These are phyloP conservation scores for Kuraishia floccosa DNA, from an alignment of 805 yeast species.

Conservation along the genomic window DNA sequence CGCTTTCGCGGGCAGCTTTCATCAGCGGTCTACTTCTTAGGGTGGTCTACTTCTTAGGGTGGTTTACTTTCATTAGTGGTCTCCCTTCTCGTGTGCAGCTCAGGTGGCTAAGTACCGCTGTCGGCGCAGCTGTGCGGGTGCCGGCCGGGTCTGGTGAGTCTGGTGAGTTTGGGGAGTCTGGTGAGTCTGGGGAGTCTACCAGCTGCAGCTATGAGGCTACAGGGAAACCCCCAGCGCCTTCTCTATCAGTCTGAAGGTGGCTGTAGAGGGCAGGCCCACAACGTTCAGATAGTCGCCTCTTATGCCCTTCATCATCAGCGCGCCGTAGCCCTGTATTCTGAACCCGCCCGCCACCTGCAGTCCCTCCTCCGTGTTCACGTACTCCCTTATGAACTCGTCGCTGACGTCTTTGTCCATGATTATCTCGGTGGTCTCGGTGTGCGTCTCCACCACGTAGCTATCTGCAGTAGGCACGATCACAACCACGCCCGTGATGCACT, in stretches of 20 bases:
- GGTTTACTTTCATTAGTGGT: no score
- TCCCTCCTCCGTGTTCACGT: constrained; percentile 68
- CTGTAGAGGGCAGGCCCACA: constrained; percentile 73
- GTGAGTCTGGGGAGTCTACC: no score
- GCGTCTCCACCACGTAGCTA: constrained; percentile 7
- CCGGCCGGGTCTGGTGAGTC: no score
- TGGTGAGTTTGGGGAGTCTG: no score
- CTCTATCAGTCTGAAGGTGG: constrained; percentile 25
- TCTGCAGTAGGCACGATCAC: constrained; percentile 16
- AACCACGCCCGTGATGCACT: constrained; percentile 44
- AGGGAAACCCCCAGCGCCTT: not conserved
- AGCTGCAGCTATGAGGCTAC: no score
- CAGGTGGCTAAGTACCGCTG: no score
- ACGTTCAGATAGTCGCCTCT: constrained; percentile 80
- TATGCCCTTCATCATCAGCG: constrained; percentile 46
- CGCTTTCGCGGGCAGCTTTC: no score
- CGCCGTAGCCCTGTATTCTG: constrained; percentile 67
- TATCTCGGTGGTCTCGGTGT: constrained; percentile 16
- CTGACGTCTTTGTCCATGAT: constrained; percentile 31
- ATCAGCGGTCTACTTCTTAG: no score
- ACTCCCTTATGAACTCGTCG: constrained; percentile 44
- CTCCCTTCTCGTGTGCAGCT: no score
- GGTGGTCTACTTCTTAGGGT: no score
- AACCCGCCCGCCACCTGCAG: constrained; percentile 86
- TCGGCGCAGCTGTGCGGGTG: no score